Base-by-base conservation (phyloP, 164 flowering plant genomes). In the Vitis labrusca region DNA sequence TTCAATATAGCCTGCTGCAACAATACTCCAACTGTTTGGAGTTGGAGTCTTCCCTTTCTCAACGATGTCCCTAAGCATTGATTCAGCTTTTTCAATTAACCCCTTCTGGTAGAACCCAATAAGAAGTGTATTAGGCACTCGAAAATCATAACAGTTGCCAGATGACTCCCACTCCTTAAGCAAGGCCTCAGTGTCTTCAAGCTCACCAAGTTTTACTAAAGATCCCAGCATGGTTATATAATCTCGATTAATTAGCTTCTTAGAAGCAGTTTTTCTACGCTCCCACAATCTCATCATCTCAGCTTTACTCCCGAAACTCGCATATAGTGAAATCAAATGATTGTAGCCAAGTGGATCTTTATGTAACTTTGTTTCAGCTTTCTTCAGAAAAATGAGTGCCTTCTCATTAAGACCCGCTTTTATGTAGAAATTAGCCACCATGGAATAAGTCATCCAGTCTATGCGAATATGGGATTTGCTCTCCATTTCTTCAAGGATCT, bases 131-230 rank as follows among this genome's bases (percentile, higher is more conserved):
- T 83, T 80, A 13, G 89, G 86, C 17, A 85, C 82, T 17, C 84
- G 74, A 30, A 83, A 78, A 72, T 85, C 89, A 71, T 75, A 82
- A 49, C 7, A 61, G 44, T 1, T 55, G 50, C 81, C 73, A 29
- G 77, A 65, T 50, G 79, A 82, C 50, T 83, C 84, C 89, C 86
- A 85, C 55, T 81, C 84, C 63, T 69, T 48, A 2, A 83, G 75
- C 70, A 85, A 7, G 7, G 30, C 57, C 68, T 76, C 77, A n/a
- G 78, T 67, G 49, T 65, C 77, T 29, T 81, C 82, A 5, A 83
- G 60, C 53, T 81, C 85, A 13, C 78, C 85, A 29, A 83, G 64
- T 72, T 78, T 85, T 72, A 83, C 80, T 14, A 85, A 57, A 61
- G 69, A 73, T 19, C 81, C 77, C 60, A 83, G 19, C 77, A 83